Evolutionary conservation across 2,329 filamentous ascomycete species (phyloP).

Genomic region (Botrytis fabae): DNA sequence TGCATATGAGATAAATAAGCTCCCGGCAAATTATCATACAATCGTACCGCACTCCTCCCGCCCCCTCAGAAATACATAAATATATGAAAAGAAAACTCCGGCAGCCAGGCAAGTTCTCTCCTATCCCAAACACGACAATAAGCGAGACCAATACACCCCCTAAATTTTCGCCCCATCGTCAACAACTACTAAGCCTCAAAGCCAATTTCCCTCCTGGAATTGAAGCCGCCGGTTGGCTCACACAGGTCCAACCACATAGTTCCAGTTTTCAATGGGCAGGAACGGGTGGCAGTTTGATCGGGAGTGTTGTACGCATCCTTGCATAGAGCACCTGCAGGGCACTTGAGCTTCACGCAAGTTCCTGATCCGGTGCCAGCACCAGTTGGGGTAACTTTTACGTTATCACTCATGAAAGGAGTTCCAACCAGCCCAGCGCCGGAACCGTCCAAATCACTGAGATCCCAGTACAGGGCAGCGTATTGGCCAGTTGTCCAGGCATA

Average conservation of each 20-base stretch:
- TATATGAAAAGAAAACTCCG: background rate
- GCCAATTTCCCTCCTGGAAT: constrained; percentile 12
- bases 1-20: constrained; percentile 3
- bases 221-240: constrained; percentile 10
- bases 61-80: background rate
- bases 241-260: constrained; percentile 23
- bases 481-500: constrained; percentile 19
- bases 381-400: constrained; percentile 21
- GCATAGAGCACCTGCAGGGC: constrained; percentile 16
- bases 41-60: background rate
- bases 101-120: constrained; percentile 4
- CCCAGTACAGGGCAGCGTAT: constrained; percentile 23
- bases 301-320: constrained; percentile 23
- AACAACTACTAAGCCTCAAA: constrained; percentile 13
- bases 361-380: constrained; percentile 18
- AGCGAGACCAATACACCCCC: background rate
- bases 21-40: background rate
- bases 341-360: constrained; percentile 18
- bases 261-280: constrained; percentile 14
- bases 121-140: background rate
- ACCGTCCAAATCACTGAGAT: constrained; percentile 23
- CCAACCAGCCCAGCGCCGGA: constrained; percentile 20
- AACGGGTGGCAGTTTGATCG: constrained; percentile 13
- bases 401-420: constrained; percentile 20
- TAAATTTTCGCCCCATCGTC: background rate